phyloP scores from a whole-genome alignment of 2,329 filamentous ascomycete genomes.

The Phyllosticta paracitricarpa region DNA sequence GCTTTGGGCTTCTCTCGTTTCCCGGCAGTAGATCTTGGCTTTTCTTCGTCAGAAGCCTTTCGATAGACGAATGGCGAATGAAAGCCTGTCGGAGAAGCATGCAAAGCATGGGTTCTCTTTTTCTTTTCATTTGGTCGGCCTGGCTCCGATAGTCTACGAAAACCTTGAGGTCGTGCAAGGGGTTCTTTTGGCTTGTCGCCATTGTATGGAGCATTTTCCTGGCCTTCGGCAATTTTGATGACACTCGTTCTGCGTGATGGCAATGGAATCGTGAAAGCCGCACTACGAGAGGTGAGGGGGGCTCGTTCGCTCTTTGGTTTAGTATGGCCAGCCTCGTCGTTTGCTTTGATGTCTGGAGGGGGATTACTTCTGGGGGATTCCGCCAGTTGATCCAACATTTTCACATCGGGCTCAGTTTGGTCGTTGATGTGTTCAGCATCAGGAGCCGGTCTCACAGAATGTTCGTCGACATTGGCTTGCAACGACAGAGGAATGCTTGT shows the following conservation, averaged over 20 bases:
- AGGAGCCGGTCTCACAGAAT: background rate
- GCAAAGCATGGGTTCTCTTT: constrained; percentile 11
- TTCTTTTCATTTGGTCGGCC: background rate
- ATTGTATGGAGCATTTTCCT: background rate
- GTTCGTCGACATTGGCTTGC: background rate
- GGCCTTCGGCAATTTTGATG: background rate
- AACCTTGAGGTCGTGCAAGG: background rate
- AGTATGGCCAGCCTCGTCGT: too few relatives aligned
- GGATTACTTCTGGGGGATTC: background rate
- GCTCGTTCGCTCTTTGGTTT: background rate
- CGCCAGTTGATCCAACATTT: background rate
- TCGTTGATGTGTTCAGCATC: background rate
- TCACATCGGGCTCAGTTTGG: background rate
- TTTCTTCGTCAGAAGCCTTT: constrained; percentile 12
- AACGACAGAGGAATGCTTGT: background rate
- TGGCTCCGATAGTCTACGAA: background rate
- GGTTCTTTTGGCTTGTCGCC: background rate
- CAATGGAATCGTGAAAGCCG: background rate
- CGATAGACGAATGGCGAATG: constrained; percentile 21
- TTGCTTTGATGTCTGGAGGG: background rate
- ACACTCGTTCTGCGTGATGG: background rate
- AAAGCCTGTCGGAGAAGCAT: constrained; percentile 17
- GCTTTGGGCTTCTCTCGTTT: background rate
- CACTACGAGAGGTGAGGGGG: background rate
- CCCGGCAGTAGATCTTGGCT: background rate